Conservation (phyloP, 352 stramenopile species). For the Pythium brassicae region DNA sequence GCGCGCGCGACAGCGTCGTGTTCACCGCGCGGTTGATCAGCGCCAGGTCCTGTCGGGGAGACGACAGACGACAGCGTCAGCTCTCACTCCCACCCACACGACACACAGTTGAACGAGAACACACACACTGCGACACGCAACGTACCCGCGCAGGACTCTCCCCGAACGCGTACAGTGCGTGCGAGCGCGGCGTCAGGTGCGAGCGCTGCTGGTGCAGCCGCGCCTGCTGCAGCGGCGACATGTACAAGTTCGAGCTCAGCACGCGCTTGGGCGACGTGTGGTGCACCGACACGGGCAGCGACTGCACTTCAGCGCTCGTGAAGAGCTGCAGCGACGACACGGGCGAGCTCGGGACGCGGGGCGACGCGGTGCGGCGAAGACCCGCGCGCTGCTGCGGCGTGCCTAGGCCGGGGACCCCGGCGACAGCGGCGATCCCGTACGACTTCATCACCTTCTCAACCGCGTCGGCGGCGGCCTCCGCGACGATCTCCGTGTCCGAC, state of each 20-base stretch:
- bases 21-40: slow-evolving; percentile 81
- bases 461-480: slow-evolving; percentile 58
- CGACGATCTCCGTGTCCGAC: slow-evolving; percentile 78
- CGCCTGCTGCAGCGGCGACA: slow-evolving; percentile 79
- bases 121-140: slow-evolving; percentile 10
- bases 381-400: slow-evolving; percentile 31
- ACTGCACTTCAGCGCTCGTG: slow-evolving; percentile 70
- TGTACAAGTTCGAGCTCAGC: slow-evolving; percentile 78
- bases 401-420: slow-evolving; percentile 4
- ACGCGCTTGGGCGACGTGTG: slow-evolving; percentile 81
- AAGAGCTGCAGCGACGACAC: slow-evolving; percentile 52
- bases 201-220: slow-evolving; percentile 69
- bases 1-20: slow-evolving; percentile 17
- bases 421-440: slow-evolving; percentile 20
- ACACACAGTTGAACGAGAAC: background rate
- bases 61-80: background rate
- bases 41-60: slow-evolving; percentile 42
- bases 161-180: slow-evolving; percentile 84
- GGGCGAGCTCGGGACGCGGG: slow-evolving; percentile 42
- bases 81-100: background rate
- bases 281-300: slow-evolving; percentile 67
- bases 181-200: slow-evolving; percentile 61
- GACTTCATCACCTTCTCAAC: slow-evolving; percentile 61
- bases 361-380: slow-evolving; percentile 15
- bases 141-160: slow-evolving; percentile 76